Base-by-base conservation (phyloP, 192 early-diverging fungal genomes). In the Rhizophagus sp. region DNA sequence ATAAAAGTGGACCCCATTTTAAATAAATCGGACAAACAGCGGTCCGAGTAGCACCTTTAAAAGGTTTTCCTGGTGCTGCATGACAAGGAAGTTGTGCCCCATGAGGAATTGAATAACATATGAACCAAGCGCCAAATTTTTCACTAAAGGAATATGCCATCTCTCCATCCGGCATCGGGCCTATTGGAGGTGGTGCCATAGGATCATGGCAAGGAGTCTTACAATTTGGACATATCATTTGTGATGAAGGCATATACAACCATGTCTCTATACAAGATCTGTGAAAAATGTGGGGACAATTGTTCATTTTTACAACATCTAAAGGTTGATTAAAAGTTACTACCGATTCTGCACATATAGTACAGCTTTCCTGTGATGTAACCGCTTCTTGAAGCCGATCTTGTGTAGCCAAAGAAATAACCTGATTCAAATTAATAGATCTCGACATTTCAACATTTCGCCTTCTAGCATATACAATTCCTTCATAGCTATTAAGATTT, bases 81-180 rank as follows among this genome's bases (percentile, higher is more conserved):
- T 78, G 71, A 50, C 41, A 68, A 33, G 63, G 65, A 22, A 62
- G 71, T 75, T 52, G 73, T 22, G 66, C 81, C 64, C 11, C 81
- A 27, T 13, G 9, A 5, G 83, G 83, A 19, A 80, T 84, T 4
- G 70, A 41, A 7, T 82, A 75, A 65, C 82, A 85, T 49, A 85
- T 75, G 57, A 85, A 83, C 49, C 83, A 85, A 44, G 82, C 83
- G 2, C 66, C 62, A 4, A 85, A 61, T 1, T 79, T 75, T 8
- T 76, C 82, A 72, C 82, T 82, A 79, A 85, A 85, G 25, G 65
- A 63, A 70, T 85, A 85, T 17, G 80, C 82, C 81, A 85, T 80
- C 15, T 70, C 65, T 7, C 79, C 82, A 76, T 85, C 82, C 0
- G 84, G 84, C 78, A 77, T 83, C 0, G 84, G 82, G 6, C 84